phyloP scores from a whole-genome alignment of 345 rosid genomes.

The Orychophragmus violaceus region DNA sequence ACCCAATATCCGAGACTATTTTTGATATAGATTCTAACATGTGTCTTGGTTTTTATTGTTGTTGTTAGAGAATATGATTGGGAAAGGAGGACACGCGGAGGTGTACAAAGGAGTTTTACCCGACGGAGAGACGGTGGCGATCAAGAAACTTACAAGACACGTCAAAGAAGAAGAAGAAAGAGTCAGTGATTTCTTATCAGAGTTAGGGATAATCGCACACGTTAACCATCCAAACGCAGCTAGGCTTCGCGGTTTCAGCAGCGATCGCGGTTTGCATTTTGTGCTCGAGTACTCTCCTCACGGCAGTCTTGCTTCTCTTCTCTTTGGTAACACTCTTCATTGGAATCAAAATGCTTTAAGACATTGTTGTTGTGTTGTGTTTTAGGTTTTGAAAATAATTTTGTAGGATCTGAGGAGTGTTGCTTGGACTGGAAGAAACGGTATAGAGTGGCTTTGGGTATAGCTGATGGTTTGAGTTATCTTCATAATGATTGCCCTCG shows the following conservation, averaged over 20 bases:
- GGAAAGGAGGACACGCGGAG: constrained; percentile 90
- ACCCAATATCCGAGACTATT: too few species aligned
- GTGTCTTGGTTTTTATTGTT: background rate
- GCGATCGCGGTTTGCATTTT: constrained; percentile 73
- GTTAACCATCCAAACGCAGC: constrained; percentile 89
- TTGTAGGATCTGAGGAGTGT: constrained; percentile 46
- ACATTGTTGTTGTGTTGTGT: background rate
- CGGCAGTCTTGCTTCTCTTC: constrained; percentile 78
- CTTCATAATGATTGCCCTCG: constrained; percentile 85
- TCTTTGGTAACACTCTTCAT: constrained; percentile 45
- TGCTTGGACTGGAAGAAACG: constrained; percentile 67
- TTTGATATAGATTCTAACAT: too few species aligned
- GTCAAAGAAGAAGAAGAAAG: constrained; percentile 49
- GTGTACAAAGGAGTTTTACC: constrained; percentile 70
- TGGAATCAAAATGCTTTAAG: background rate
- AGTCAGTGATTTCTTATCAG: constrained; percentile 66
- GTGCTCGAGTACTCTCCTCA: constrained; percentile 74
- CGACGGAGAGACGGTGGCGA: constrained; percentile 74
- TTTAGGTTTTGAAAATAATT: background rate
- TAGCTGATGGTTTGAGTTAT: constrained; percentile 78
- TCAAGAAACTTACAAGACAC: constrained; percentile 60
- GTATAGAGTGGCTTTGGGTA: constrained; percentile 66
- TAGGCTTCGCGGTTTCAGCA: constrained; percentile 68
- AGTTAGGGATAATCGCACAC: constrained; percentile 92
- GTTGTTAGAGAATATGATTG: constrained; percentile 64